These are phyloP conservation scores for Kewa caespitosa DNA, from an alignment of 179 eudicot species.

Conservation along the genomic window DNA sequence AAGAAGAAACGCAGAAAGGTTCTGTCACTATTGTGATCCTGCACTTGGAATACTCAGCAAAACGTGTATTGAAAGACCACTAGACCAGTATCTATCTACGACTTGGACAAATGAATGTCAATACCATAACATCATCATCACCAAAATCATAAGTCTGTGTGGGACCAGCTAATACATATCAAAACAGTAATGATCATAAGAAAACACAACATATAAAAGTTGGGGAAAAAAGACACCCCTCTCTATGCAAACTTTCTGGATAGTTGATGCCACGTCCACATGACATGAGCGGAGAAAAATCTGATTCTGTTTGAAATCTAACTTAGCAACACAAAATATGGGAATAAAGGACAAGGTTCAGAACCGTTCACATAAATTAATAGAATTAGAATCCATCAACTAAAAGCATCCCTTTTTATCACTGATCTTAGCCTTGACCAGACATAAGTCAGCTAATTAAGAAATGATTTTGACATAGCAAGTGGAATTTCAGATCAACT, in stretches of 20 bases:
- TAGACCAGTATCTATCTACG: too few species aligned
- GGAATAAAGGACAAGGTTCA: constrained; percentile 13
- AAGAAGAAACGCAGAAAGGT: constrained; percentile 7
- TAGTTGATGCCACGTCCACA: background rate
- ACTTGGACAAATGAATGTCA: constrained; percentile 7
- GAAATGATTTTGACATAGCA: constrained; percentile 20
- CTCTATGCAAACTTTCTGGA: background rate
- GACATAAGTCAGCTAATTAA: constrained; percentile 28
- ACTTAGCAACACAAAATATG: background rate
- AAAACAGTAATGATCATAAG: constrained; percentile 4
- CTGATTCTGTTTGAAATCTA: constrained; percentile 10
- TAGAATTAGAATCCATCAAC: constrained; percentile 14
- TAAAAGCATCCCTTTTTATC: constrained; percentile 17
- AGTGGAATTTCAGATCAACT: constrained; percentile 23
- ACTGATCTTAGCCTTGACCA: constrained; percentile 20
- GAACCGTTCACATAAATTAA: constrained; percentile 10
- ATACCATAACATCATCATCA: constrained; percentile 9
- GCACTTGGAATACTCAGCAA: background rate
- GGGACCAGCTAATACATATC: constrained; percentile 9
- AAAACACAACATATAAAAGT: constrained; percentile 7
- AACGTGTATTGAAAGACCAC: constrained; percentile 1
- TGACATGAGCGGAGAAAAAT: background rate
- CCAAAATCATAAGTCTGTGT: constrained; percentile 7
- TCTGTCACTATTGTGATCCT: too few species aligned
- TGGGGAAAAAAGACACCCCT: background rate